Percentiles rank a stretch among this genome's conserved stretches.
phyloP scores from a whole-genome alignment of 257 asterid genomes.

The Ehretia macrophylla region DNA sequence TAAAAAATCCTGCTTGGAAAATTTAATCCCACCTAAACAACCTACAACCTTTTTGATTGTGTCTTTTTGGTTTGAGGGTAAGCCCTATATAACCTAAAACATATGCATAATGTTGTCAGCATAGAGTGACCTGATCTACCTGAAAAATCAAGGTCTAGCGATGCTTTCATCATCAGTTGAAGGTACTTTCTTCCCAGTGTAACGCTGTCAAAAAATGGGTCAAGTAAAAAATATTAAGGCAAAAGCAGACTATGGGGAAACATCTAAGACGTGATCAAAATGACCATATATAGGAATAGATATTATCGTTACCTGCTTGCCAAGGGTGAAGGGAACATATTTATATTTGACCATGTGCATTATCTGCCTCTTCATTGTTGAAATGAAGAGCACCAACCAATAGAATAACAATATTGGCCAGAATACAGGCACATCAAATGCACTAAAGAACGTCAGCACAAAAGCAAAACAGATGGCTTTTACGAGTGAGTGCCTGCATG shows the following conservation, averaged over 20 bases:
- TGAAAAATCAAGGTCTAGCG: constrained; percentile 45
- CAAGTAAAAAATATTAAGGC: neutral
- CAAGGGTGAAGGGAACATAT: constrained; percentile 90
- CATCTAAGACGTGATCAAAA: neutral
- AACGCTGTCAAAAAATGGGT: constrained; percentile 56
- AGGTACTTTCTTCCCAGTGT: constrained; percentile 64
- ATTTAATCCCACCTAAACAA: neutral
- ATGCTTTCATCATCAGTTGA: constrained; percentile 51
- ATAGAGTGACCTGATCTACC: constrained; percentile 30
- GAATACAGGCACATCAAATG: constrained; percentile 94
- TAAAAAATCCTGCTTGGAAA: neutral
- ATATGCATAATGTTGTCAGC: constrained; percentile 28
- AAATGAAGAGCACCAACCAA: constrained; percentile 75
- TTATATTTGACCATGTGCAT: constrained; percentile 93
- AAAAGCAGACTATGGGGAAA: neutral
- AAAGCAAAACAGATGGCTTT: constrained; percentile 79
- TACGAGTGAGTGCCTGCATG: constrained; percentile 73
- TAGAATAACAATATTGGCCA: constrained; percentile 97
- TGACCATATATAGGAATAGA: neutral
- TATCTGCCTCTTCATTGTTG: constrained; percentile 97
- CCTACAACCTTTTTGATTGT: neutral
- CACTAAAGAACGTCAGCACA: constrained; percentile 86
- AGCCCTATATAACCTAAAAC: constrained; percentile 24
- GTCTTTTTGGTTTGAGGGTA: constrained; percentile 3
- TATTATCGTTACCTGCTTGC: constrained; percentile 66